Evolutionary conservation across 495 filamentous ascomycete species (phyloP), one percentile per base, ranked within the genome.

Genomic region (Paragyromitra xinjiangensis): DNA sequence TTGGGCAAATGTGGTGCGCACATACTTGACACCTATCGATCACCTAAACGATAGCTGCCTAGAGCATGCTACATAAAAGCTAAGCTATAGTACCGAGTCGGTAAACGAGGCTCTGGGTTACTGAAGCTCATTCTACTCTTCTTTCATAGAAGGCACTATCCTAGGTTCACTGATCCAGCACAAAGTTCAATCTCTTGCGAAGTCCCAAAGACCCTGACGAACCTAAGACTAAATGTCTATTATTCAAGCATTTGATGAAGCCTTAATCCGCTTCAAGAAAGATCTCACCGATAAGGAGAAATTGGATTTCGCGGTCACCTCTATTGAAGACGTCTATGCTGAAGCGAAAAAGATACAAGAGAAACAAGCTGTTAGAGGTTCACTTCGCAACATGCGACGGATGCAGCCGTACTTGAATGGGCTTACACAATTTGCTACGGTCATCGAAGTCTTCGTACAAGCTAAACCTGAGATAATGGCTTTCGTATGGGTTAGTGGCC

Each of bases 371-470:
- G 19, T 39, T 29, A 59, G 45, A 51, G 37, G 53, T 7, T 37
- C 19, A 14, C 78, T 86, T 77, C 83, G 77, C 61, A 84, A 86
- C 71, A 64, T 86, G 24, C 73, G 71, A 3, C 72, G 85, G 40
- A 78, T 86, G 14, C 50, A 83, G 44, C 69, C 80, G 16, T 87
- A 86, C 58, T 71, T 88, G 1, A 82, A 85, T 42, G 83, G 82
- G 3, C 86, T 88, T 72, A 75, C 80, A 3, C 81, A 85, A 64
- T 87, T 83, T 66, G 82, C 83, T 11, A 82, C 80, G 63, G 79
- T 85, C 9, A 75, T 85, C n/a, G 81, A 86, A n/a, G 80, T 86
- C 0, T 85, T 84, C 56, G 55, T 81, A 5, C 84, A 86, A 44
- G 73, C 69, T 11, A 82, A 82, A 48, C 75, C 78, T 0, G 73